Evolutionary conservation across 2,329 filamentous ascomycete species (phyloP), one percentile per base, ranked within the genome.

Genomic region (Ceratocystis cubensis): DNA sequence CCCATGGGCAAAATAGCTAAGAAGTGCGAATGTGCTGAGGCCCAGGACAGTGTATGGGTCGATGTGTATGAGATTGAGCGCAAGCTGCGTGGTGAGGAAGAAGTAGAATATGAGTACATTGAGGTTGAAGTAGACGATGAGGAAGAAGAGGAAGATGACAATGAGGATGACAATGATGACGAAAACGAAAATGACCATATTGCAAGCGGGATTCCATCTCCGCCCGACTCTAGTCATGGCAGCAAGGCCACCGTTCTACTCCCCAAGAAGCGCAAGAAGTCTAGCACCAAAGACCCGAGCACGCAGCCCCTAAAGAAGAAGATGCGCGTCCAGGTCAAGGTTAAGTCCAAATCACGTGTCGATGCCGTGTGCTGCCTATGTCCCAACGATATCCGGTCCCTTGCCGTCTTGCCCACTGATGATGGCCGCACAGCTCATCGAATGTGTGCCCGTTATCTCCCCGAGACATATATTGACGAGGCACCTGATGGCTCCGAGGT

Each of bases 31-130:
- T 99, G 94, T 74, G 91, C 94, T 72, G 84, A 94, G 68, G 92
- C 96, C 70, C 86, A 95, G 68, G 94, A 99, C 78, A 97, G 93
- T 72, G 94, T 99, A 2, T 99, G 95, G 92, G 91, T 99, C 65
- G 92, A 99, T 73, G 91, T 97, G 3, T 87, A 90, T 67, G 94
- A 96, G 72, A 95, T 99, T 67, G 91, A 99, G 76, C 89, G 94
- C 69, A 96, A 95, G 75, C 78, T 97, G 61, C 85, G 92, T 64
- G 94, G 94, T 56, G 92, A 97, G 74, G 87, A 89, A 67, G 67
- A 68, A 13, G 90, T 90, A 3, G 90, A 89, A 67, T 89, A 89
- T 71, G 88, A 92, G 73, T 87, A 91, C 71, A 88, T 87, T 0
- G 87, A 89, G 46, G 86, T 88, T 2, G 83, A 86, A 37, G 86